Evolutionary conservation across 495 filamentous ascomycete species (phyloP).

Genomic region (Daldinia loculata): DNA sequence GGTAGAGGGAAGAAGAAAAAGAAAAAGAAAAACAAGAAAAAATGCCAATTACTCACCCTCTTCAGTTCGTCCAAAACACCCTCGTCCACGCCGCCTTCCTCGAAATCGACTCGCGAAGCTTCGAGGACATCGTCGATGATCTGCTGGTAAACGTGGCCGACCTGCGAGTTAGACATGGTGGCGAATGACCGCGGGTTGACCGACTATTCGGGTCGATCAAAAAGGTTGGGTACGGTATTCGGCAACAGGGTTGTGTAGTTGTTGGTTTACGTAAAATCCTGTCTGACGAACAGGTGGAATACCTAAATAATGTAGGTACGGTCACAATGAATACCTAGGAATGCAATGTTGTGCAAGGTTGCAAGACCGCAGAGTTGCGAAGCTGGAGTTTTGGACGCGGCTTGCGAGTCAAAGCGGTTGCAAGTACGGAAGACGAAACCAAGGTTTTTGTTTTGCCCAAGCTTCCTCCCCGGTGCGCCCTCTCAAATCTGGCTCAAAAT

Average conservation of each 20-base stretch:
- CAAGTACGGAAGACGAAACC: slow-evolving; percentile 15
- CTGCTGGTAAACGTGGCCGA: slow-evolving; percentile 81
- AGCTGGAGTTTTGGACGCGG: slow-evolving; percentile 14
- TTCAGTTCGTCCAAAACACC: slow-evolving; percentile 83
- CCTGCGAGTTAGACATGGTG: slow-evolving; percentile 63
- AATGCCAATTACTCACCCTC: slow-evolving; percentile 65
- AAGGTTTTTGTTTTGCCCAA: slow-evolving; percentile 14
- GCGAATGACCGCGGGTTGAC: slow-evolving; percentile 3
- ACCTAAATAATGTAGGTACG: slow-evolving; percentile 3
- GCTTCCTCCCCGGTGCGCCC: slow-evolving; percentile 28
- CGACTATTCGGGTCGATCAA: background rate
- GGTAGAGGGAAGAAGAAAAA: slow-evolving; percentile 28
- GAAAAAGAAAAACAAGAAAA: slow-evolving; percentile 42
- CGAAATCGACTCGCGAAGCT: slow-evolving; percentile 90
- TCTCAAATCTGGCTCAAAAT: slow-evolving; percentile 16
- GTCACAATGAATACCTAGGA: background rate
- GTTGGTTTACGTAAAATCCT: background rate
- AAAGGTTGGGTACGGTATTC: background rate
- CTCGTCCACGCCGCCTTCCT: slow-evolving; percentile 92
- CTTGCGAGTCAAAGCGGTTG: slow-evolving; percentile 7
- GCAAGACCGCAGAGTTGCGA: background rate
- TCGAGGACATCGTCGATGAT: slow-evolving; percentile 94
- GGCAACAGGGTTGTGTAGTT: background rate
- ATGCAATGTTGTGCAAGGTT: background rate
- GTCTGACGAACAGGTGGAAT: background rate